Evolutionary conservation across 257 asterid species (phyloP), one percentile per base, ranked within the genome.

Genomic region (Solanum clarkiae): DNA sequence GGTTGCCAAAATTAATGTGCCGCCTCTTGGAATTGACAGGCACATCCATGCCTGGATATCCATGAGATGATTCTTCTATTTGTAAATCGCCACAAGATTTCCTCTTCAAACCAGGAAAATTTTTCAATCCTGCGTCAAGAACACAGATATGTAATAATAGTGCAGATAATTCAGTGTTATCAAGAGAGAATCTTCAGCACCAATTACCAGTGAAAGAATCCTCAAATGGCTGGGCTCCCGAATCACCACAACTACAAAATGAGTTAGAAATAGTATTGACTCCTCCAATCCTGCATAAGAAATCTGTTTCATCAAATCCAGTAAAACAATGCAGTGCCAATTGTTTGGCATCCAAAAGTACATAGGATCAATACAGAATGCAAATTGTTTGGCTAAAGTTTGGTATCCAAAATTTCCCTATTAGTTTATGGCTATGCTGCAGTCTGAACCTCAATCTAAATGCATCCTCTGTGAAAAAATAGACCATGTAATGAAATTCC

Each of bases 71-170:
- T 26, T 87, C 91, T 22, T 62, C 82, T 65, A 83, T 87, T 70
- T 83, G 90, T 84, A 84, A n/a, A 85, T 89, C 84, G 55, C 83
- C 87, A n/a, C 84, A 69, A 54, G 72, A 87, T 91, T 91, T 93
- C 91, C 98, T 94, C 96, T 97, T 97, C 59, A 94, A 90, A 82
- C 98, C 96, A 8, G 96, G 93, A 40, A 87, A 80, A 20, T 47
- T 89, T 86, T 83, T 90, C 92, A 93, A 86, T 59, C 97, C 98
- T 95, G 93, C 53, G 26, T 45, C 54, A 74, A 26, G 18, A 87
- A 47, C 53, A 68, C 36, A 82, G 22, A 66, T 62, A 55, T 13
- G 65, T 20, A 53, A 53, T 9, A 26, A 26, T 53, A 54, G 8
- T 26, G 53, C 18, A 2, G 6, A 75, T 18, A 26, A 42, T 10